Percentiles rank a stretch among this genome's conserved stretches.
These are phyloP conservation scores for Suillus brevipes DNA, from an alignment of 768 basidiomycete species.

Conservation along the genomic window DNA sequence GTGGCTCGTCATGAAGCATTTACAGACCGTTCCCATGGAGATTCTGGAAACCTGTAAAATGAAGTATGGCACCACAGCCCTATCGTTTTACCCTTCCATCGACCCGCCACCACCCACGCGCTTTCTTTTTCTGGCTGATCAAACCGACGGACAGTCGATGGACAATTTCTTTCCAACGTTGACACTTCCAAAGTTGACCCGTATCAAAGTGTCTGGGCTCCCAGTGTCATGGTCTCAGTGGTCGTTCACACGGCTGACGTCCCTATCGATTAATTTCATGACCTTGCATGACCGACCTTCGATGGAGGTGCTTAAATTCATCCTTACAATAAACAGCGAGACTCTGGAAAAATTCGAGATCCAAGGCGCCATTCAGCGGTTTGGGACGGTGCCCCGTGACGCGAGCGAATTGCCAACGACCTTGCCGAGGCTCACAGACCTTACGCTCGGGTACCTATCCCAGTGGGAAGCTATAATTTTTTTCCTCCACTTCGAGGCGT, in stretches of 20 bases:
- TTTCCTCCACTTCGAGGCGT: not conserved
- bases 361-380: slow-evolving; percentile 2
- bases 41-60: slow-evolving; percentile 12
- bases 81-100: not conserved
- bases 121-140: not conserved
- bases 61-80: not conserved
- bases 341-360: slow-evolving; percentile 12
- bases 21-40: slow-evolving; percentile 5
- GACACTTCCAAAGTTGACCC: slow-evolving; percentile 1
- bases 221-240: slow-evolving; percentile 8
- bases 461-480: slow-evolving; percentile 10
- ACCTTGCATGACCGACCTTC: not conserved
- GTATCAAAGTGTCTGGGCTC: not conserved
- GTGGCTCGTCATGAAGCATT: not conserved
- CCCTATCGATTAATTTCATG: slow-evolving; percentile 11
- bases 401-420: not conserved
- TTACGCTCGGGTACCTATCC: slow-evolving; percentile 7
- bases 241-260: slow-evolving; percentile 10
- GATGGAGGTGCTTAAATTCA: not conserved
- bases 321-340: not conserved
- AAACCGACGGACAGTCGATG: no score
- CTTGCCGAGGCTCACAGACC: slow-evolving; percentile 9
- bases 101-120: not conserved
- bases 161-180: slow-evolving; percentile 1
- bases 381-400: not conserved